Conservation (phyloP, 2,329 filamentous ascomycete species). For the Arachnomyces sp. region DNA sequence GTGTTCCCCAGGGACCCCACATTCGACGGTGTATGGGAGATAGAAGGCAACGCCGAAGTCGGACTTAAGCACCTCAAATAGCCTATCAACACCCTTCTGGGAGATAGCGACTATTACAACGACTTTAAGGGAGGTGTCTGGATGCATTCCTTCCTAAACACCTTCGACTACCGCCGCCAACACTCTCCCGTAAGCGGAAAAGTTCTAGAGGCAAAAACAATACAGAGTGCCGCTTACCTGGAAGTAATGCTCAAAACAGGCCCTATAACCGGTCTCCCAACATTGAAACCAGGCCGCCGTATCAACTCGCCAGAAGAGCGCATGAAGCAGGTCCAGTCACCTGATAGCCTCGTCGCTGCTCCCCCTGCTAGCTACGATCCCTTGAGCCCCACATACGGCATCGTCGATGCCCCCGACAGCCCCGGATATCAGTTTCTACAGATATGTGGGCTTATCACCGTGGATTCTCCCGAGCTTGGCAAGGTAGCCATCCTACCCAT, state of each 20-base stretch:
- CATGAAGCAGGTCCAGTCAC: not conserved
- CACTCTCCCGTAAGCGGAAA: constrained; percentile 34
- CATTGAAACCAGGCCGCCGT: not conserved
- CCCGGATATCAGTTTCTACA: constrained; percentile 37
- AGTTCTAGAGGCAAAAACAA: constrained; percentile 31
- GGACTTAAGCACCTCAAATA: constrained; percentile 32
- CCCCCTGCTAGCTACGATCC: too few species aligned
- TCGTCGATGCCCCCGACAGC: constrained; percentile 25
- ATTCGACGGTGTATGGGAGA: constrained; percentile 21
- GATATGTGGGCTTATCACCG: constrained; percentile 32
- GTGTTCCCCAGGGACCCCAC: constrained; percentile 32
- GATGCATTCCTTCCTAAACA: constrained; percentile 35
- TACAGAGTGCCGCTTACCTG: constrained; percentile 31
- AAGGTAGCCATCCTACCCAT: constrained; percentile 37
- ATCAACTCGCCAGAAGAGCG: not conserved
- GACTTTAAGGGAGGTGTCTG: constrained; percentile 34
- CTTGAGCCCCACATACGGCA: too few species aligned
- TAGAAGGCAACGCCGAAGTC: constrained; percentile 18
- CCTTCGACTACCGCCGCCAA: constrained; percentile 36
- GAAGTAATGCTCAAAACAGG: constrained; percentile 19
- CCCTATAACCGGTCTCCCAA: not conserved
- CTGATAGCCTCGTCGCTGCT: too few species aligned
- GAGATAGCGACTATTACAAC: constrained; percentile 18
- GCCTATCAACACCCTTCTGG: constrained; percentile 29
- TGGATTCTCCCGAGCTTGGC: constrained; percentile 29